Conservation (phyloP, 2,329 filamentous ascomycete species). For the Ophiostoma australiae region DNA sequence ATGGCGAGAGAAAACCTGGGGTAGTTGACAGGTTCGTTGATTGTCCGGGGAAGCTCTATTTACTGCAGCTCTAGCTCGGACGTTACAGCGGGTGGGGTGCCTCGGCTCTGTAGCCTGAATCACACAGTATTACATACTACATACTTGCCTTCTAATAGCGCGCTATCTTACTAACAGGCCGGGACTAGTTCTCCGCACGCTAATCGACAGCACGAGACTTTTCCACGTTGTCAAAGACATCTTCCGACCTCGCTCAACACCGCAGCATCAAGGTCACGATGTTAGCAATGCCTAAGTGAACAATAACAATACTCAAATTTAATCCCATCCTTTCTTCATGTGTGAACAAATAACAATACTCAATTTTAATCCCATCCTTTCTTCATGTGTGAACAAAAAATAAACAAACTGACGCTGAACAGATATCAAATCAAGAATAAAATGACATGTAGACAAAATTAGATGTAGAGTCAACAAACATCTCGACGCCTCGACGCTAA, state of each 20-base stretch:
- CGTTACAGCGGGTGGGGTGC: background rate
- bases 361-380: background rate
- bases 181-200: background rate
- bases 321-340: background rate
- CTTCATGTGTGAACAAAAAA: background rate
- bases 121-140: no score
- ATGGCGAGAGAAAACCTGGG: background rate
- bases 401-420: background rate
- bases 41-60: background rate
- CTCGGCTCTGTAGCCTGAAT: conserved; percentile 4
- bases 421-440: background rate
- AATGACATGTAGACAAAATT: background rate
- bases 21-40: background rate
- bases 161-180: background rate
- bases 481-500: background rate
- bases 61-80: background rate
- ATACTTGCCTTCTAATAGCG: background rate
- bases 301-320: background rate
- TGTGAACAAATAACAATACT: background rate
- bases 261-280: background rate
- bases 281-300: background rate
- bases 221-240: background rate
- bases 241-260: background rate
- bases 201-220: background rate
- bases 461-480: background rate